A percentile compares a stretch with the other conserved stretches of the same genome.
These are phyloP conservation scores for Boletus tylopilopsis DNA, from an alignment of 768 basidiomycete genomes.

Conservation along the genomic window DNA sequence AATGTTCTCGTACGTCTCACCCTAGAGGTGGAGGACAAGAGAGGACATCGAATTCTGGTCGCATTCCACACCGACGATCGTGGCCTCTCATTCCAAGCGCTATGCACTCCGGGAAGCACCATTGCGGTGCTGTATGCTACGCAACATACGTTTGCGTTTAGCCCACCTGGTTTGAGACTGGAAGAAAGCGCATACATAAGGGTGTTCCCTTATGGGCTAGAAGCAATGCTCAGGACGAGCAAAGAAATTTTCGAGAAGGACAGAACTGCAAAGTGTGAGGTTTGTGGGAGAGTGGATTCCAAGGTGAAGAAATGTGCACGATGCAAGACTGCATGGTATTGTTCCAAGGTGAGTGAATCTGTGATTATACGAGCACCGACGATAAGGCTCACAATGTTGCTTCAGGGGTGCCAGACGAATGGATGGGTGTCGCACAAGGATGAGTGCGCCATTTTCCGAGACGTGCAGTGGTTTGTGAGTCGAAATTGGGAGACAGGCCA, in stretches of 20 bases:
- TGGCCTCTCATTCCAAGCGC: constrained; percentile 18
- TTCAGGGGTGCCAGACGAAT: constrained; percentile 21
- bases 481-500: constrained; percentile 25
- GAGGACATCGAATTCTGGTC: constrained; percentile 21
- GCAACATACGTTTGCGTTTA: constrained; percentile 29
- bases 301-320: constrained; percentile 24
- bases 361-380: neutral
- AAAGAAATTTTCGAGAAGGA: constrained; percentile 17
- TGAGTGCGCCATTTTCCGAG: constrained; percentile 21
- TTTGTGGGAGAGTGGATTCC: constrained; percentile 16
- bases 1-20: constrained; percentile 25
- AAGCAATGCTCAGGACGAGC: constrained; percentile 26
- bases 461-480: constrained; percentile 29
- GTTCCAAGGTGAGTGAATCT: constrained; percentile 26
- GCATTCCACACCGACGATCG: constrained; percentile 33
- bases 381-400: constrained; percentile 2
- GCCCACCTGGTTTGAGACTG: constrained; percentile 26
- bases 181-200: constrained; percentile 24
- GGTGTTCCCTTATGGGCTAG: constrained; percentile 26
- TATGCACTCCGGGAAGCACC: constrained; percentile 26
- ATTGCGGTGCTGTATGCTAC: constrained; percentile 31
- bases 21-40: constrained; percentile 28
- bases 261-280: constrained; percentile 20
- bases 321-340: constrained; percentile 29
- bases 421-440: constrained; percentile 24